Percentiles rank a stretch among this genome's conserved stretches.
Conservation (phyloP, 352 stramenopile genomes). For the Phytophthora parvispora region DNA sequence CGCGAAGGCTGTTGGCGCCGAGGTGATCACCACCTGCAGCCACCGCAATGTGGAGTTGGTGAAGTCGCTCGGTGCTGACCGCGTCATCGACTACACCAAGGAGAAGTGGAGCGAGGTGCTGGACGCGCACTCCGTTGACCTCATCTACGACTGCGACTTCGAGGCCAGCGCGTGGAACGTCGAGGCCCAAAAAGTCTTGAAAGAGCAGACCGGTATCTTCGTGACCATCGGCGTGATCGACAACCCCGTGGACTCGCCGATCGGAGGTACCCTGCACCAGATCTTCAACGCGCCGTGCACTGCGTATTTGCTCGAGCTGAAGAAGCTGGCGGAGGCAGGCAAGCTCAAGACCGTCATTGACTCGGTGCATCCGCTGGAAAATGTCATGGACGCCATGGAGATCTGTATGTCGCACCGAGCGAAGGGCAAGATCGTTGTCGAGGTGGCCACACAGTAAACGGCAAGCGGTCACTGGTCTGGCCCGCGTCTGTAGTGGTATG, state of each 20-base stretch:
- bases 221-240: conserved; percentile 49
- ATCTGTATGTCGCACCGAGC: conserved; percentile 21
- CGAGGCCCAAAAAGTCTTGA: conserved; percentile 44
- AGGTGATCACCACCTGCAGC: conserved; percentile 49
- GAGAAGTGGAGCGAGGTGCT: conserved; percentile 55
- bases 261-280: conserved; percentile 48
- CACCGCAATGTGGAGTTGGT: conserved; percentile 53
- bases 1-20: conserved; percentile 48
- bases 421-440: conserved; percentile 10
- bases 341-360: conserved; percentile 43
- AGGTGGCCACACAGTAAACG: conserved; percentile 18
- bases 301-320: neutral
- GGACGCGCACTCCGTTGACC: neutral
- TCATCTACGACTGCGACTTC: conserved; percentile 15
- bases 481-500: too few relatives aligned
- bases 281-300: conserved; percentile 25
- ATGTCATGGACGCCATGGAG: conserved; percentile 46
- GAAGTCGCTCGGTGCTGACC: conserved; percentile 53
- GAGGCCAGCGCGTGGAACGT: conserved; percentile 42
- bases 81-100: conserved; percentile 62
- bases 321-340: conserved; percentile 23
- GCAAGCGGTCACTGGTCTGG: too few relatives aligned
- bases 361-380: conserved; percentile 52
- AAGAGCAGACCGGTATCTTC: conserved; percentile 45
- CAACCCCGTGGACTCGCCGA: conserved; percentile 59